Conservation (phyloP, 345 rosid genomes). For the Aurinia saxatilis region DNA sequence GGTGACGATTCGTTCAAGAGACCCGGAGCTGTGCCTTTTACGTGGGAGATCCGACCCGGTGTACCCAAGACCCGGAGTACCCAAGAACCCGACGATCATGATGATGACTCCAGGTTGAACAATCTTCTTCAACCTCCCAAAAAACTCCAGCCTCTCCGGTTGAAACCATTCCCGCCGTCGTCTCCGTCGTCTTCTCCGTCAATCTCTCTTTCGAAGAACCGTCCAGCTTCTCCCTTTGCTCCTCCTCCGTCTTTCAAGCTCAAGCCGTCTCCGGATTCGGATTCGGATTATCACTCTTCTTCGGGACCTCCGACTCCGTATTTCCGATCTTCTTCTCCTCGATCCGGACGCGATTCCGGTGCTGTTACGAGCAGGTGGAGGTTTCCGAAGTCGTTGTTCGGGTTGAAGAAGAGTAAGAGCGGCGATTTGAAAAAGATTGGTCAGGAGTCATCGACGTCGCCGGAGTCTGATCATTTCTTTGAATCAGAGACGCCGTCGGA, state of each 20-base stretch:
- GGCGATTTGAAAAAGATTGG: not conserved
- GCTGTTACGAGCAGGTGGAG: not conserved
- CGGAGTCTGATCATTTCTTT: constrained; percentile 1
- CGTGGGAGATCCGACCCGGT: constrained; percentile 93
- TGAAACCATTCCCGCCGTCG: constrained; percentile 22
- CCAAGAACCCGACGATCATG: constrained; percentile 14
- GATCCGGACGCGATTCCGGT: not conserved
- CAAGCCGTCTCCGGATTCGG: not conserved
- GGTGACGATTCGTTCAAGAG: constrained; percentile 58
- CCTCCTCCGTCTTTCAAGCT: constrained; percentile 9
- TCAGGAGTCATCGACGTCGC: constrained; percentile 1
- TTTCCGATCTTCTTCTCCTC: constrained; percentile 6
- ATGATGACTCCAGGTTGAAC: too few species aligned
- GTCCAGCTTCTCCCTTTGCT: constrained; percentile 19
- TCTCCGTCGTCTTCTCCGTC: not conserved
- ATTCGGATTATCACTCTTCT: not conserved
- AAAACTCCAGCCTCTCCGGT: constrained; percentile 18
- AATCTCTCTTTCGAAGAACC: not conserved
- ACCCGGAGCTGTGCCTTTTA: constrained; percentile 77
- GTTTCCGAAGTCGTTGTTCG: constrained; percentile 12
- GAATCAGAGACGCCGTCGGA: constrained; percentile 20
- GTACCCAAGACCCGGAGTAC: constrained; percentile 55
- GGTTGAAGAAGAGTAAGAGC: constrained; percentile 21
- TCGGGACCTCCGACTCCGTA: constrained; percentile 14
- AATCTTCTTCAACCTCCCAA: constrained; percentile 25